Percentiles rank a stretch among this genome's conserved stretches.
Conservation (phyloP, 331 rosid species). For the Malus hybrid region DNA sequence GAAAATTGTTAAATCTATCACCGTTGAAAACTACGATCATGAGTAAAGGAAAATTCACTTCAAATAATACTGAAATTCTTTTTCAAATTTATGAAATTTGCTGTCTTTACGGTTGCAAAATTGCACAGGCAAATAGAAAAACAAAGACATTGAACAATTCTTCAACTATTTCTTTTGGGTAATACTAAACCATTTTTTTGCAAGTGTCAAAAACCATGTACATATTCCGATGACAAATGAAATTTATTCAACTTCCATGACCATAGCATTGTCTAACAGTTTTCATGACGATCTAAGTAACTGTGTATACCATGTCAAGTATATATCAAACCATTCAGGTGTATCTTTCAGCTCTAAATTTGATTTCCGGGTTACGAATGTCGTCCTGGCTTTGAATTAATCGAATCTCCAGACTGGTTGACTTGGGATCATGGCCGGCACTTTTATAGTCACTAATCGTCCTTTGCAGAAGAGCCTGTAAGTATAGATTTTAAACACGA, state of each 20-base stretch:
- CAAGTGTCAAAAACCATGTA: not conserved
- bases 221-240: not conserved
- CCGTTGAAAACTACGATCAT: not conserved
- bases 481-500: not conserved
- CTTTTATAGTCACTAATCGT: slow-evolving; percentile 54
- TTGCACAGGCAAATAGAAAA: too few relatives aligned
- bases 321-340: not conserved
- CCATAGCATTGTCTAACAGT: not conserved
- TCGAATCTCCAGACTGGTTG: slow-evolving; percentile 85
- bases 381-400: slow-evolving; percentile 76
- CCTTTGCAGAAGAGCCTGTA: slow-evolving; percentile 79
- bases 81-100: not conserved
- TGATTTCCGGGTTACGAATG: slow-evolving; percentile 60
- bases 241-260: not conserved
- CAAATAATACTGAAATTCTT: not conserved
- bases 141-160: not conserved
- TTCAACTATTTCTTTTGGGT: not conserved
- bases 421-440: slow-evolving; percentile 49
- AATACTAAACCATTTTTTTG: not conserved
- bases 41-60: not conserved
- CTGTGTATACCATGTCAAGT: not conserved
- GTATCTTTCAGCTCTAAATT: slow-evolving; percentile 59
- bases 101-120: too few relatives aligned
- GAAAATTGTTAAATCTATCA: not conserved
- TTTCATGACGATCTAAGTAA: too few relatives aligned